phyloP scores from a whole-genome alignment of 1,139 yeast genomes.

The Pneumocystis sp. region DNA sequence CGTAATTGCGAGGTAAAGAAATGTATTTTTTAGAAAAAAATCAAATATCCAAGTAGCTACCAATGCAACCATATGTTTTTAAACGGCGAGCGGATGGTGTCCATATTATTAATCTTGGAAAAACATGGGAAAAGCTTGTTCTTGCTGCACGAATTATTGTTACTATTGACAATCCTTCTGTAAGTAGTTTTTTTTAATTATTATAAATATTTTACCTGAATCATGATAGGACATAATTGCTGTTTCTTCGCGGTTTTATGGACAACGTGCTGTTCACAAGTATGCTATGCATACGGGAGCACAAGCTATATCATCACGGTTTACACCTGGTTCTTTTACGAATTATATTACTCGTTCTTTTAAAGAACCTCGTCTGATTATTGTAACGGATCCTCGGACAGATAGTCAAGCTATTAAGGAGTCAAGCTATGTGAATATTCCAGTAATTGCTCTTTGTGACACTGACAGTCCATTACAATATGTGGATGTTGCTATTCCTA shows the following conservation, averaged over 20 bases:
- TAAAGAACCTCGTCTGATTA: conserved; percentile 99
- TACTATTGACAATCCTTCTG: conserved; percentile 85
- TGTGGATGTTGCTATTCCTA: conserved; percentile 99
- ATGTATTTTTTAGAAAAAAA: neutral
- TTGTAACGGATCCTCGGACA: conserved; percentile 99
- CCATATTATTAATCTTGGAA: conserved; percentile 93
- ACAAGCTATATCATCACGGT: conserved; percentile 99
- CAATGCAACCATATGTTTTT: conserved; percentile 98
- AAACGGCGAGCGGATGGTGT: conserved; percentile 99
- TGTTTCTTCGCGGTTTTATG: conserved; percentile 97
- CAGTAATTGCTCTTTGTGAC: conserved; percentile 97
- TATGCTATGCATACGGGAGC: conserved; percentile 99
- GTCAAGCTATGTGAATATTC: conserved; percentile 99
- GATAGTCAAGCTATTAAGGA: conserved; percentile 99
- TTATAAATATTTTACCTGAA: neutral
- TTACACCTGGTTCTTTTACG: conserved; percentile 99
- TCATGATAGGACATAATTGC: conserved; percentile 82
- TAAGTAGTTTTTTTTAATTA: neutral
- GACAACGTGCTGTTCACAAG: conserved; percentile 99
- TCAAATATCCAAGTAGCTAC: conserved; percentile 43
- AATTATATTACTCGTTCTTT: conserved; percentile 99
- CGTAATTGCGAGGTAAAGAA: conserved; percentile 87
- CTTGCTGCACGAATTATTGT: conserved; percentile 99
- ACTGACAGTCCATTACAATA: conserved; percentile 98
- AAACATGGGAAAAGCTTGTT: conserved; percentile 92